These are phyloP conservation scores for Copromyces sp. DNA, from an alignment of 495 filamentous ascomycete genomes.

Conservation along the genomic window DNA sequence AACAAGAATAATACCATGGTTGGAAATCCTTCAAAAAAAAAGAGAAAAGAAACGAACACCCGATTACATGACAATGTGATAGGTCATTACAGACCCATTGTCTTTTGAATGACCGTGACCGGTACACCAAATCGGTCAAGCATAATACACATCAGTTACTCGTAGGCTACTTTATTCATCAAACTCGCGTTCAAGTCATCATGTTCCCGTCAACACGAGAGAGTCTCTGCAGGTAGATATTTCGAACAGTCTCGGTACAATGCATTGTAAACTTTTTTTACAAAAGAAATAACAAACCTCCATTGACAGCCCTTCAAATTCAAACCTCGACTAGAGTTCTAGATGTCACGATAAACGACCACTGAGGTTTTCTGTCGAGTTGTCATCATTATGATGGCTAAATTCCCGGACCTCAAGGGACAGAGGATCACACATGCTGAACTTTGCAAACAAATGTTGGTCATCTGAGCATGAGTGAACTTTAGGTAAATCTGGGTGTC, in stretches of 20 bases:
- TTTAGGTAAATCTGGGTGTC: background rate
- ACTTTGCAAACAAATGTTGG: background rate
- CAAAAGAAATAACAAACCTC: too few species aligned
- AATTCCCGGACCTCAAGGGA: background rate
- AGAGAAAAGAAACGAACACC: too few species aligned
- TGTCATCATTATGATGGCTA: background rate
- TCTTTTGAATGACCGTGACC: background rate
- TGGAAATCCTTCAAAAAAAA: fast-evolving
- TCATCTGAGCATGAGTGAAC: background rate
- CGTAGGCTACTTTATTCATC: background rate
- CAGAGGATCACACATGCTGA: background rate
- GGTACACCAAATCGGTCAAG: too few species aligned
- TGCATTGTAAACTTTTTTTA: too few species aligned
- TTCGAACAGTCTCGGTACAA: too few species aligned
- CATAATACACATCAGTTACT: too few species aligned
- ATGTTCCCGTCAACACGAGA: too few species aligned
- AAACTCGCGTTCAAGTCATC: background rate
- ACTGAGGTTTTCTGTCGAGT: background rate
- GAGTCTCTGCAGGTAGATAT: too few species aligned
- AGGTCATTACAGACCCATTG: background rate
- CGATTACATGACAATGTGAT: background rate
- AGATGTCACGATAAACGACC: background rate
- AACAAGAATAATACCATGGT: too few species aligned
- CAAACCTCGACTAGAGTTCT: too few species aligned
- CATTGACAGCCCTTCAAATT: too few species aligned